Base-by-base conservation (phyloP, 2,329 filamentous ascomycete species). In the Rutstroemia sp. region DNA sequence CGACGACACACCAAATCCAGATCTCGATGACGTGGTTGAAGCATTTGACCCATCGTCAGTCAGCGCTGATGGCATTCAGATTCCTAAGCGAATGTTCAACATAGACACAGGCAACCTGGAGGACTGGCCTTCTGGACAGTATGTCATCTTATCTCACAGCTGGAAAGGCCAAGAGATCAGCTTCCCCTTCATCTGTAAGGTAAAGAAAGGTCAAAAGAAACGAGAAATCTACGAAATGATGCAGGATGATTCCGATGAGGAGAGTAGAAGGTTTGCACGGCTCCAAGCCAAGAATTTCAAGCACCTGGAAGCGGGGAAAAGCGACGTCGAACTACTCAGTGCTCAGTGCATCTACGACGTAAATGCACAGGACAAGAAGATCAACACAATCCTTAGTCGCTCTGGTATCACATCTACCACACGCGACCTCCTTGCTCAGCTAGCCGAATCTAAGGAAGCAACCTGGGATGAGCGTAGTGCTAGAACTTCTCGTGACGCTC, bases 141-240 rank as follows among this genome's bases (percentile, higher is more conserved):
- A 71, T 54, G 69, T 68, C 25, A 71, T 72, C 55, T 59, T 71
- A 2, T 71, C 69, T 2, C 69, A 71, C 46, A 67, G 68, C 37
- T 72, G 69, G 69, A 71, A 70, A 58, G 69, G 68, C 2, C 48
- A 52, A 8, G 70, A 71, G 51, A 59, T 71, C 10, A 63, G 61
- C 17, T 66, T 66, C 21, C 54, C 59, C n/a, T 67, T 67, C 56
- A 62, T 71, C 54, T 57, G 44, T 3, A 58, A 64, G 19, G 41
- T 56, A 5, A 59, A 55, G 39, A 47, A 57, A n/a, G 47, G 21
- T 39, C 25, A 19, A n/a, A 57, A 48, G 34, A 59, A 57, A 25
- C 54, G 34, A 48, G 58, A 59, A 42, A 1, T 47, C 2, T 57
- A 57, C 37, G 51, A 59, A 41, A 59, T 57, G 48, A 12, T 49